Evolutionary conservation across 371 early-diverging fungal species (phyloP), one percentile per base, ranked within the genome.

Genomic region (Rhizopus delemar): DNA sequence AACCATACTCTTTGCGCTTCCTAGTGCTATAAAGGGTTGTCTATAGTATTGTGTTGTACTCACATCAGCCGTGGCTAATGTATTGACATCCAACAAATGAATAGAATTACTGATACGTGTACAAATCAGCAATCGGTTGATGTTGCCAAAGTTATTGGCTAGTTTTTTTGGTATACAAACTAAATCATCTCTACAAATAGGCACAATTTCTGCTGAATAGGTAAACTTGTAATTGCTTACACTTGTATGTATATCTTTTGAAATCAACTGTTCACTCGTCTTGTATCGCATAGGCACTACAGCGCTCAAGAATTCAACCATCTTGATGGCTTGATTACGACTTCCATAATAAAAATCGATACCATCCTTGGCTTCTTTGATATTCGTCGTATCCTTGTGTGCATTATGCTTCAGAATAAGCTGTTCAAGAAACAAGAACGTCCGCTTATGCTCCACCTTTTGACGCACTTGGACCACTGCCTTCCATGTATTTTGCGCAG

Each of bases 401-500:
- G 95, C 96, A 60, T 91, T 90, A 80, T 99, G 96, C 82, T 98
- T 96, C 59, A 99, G 87, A 62, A 99, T 98, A 62, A 99, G 75
- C 76, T 99, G 99, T 80, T 99, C 99, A 35, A 99, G 84, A 75
- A 91, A 96, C 64, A 99, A 86, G 82, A 99, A 98, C 5, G 99
- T 99, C 66, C 96, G 86, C 83, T 97, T 96, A 82, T 97, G 97
- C 43, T 86, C 88, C 16, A 94, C 95, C 83, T 97, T 98, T 81
- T 99, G 99, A 59, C 99, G 91, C 29, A 99, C 89, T 84, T 99
- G 99, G 16, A 99, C 99, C 56, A 90, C 86, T 11, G 98, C 96
- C 70, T 94, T 95, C 99, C 99, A 99, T 6, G 95, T 98, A 69
- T 99, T 94, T 75, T 99, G 94, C 6, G 99, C 99, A 81, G 94